These are phyloP conservation scores for Clavispora vitiphila DNA, from an alignment of 805 yeast genomes.

Conservation along the genomic window DNA sequence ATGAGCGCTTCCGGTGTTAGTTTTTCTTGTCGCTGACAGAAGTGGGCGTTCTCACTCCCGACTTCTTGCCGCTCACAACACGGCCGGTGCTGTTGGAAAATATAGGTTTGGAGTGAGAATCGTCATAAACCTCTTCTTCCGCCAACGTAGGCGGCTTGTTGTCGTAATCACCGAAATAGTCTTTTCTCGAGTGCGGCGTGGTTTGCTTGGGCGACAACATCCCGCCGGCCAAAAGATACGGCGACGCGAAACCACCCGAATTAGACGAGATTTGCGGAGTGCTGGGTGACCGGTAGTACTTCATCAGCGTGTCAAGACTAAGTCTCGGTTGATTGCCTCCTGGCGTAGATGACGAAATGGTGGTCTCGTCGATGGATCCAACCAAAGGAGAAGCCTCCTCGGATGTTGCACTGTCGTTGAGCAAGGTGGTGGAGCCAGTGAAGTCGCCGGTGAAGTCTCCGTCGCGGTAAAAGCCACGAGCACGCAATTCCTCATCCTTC, in stretches of 20 bases:
- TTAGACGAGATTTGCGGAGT: conserved; percentile 29
- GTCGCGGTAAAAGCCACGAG: conserved; percentile 32
- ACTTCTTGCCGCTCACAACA: conserved; percentile 17
- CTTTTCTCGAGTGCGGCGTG: conserved; percentile 8
- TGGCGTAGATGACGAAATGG: conserved; percentile 21
- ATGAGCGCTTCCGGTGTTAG: too few relatives aligned
- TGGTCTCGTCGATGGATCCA: conserved; percentile 29
- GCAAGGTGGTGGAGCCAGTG: conserved; percentile 3
- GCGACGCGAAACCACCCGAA: conserved; percentile 56
- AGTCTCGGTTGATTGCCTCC: conserved; percentile 22
- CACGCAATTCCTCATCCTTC: conserved; percentile 47
- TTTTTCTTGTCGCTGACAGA: neutral
- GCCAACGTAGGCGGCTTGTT: conserved; percentile 1
- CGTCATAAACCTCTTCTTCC: neutral
- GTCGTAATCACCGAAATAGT: conserved; percentile 6
- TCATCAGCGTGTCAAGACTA: conserved; percentile 26
- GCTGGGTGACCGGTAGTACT: conserved; percentile 28
- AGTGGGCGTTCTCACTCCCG: neutral
- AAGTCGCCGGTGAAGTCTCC: conserved; percentile 16
- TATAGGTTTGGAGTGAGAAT: conserved; percentile 11
- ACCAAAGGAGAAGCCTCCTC: conserved; percentile 26
- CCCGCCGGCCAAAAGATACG: conserved; percentile 64
- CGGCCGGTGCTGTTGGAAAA: conserved; percentile 23
- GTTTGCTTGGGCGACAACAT: conserved; percentile 44
- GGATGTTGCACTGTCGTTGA: conserved; percentile 14